These are phyloP conservation scores for Ophiostoma tasmaniense DNA, from an alignment of 2,329 filamentous ascomycete genomes.

Conservation along the genomic window DNA sequence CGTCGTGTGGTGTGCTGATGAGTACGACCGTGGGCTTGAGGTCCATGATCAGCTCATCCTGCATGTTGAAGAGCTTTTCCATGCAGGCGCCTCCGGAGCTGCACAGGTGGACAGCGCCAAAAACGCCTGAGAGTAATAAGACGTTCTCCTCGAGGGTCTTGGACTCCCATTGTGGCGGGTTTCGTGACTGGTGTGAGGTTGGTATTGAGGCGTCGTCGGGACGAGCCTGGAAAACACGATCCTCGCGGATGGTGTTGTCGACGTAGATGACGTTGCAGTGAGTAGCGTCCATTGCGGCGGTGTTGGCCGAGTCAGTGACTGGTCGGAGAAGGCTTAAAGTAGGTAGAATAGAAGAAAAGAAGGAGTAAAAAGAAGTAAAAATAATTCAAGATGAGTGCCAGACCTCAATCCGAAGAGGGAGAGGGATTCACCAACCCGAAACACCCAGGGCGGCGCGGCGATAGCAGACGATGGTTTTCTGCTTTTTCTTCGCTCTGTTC, in stretches of 20 bases:
- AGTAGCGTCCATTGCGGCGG: constrained; percentile 48
- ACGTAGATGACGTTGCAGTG: constrained; percentile 54
- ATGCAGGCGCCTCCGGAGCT: constrained; percentile 46
- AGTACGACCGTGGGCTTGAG: constrained; percentile 49
- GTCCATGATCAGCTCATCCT: constrained; percentile 43
- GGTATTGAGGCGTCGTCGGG: constrained; percentile 21
- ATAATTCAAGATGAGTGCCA: not conserved
- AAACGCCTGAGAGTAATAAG: constrained; percentile 43
- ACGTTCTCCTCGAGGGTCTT: constrained; percentile 39
- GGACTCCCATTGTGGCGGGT: constrained; percentile 26
- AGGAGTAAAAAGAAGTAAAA: not conserved
- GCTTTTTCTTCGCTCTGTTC: not conserved
- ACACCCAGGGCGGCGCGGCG: constrained; percentile 19
- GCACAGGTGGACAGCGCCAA: constrained; percentile 49
- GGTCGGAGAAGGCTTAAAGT: constrained; percentile 33
- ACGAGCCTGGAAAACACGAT: constrained; percentile 34
- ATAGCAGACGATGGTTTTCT: constrained; percentile 9
- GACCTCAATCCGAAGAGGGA: constrained; percentile 10
- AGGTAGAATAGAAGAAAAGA: not conserved
- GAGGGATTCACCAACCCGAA: constrained; percentile 21
- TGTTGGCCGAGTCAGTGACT: constrained; percentile 51
- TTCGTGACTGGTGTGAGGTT: not conserved
- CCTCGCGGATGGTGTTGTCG: constrained; percentile 43
- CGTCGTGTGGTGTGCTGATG: constrained; percentile 47
- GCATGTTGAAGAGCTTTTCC: constrained; percentile 43